Conservation (phyloP, 148 eudicot genomes). For the Rheum nobile region DNA sequence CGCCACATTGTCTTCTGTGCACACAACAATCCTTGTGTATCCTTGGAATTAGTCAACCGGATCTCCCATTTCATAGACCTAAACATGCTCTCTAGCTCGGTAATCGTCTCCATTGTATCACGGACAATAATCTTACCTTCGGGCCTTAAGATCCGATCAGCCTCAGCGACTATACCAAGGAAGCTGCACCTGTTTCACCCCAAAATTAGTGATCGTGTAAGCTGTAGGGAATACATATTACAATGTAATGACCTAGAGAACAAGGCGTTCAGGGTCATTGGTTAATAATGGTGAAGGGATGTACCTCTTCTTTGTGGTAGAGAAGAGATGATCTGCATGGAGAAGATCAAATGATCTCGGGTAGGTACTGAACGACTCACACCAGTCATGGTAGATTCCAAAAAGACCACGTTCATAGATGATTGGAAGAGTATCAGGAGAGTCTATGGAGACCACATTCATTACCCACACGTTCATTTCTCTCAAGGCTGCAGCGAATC, state of each 20-base stretch:
- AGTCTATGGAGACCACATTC: constrained; percentile 56
- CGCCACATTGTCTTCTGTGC: constrained; percentile 49
- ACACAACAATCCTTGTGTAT: constrained; percentile 38
- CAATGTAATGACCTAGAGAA: neutral
- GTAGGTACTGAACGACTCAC: constrained; percentile 69
- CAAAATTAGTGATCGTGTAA: neutral
- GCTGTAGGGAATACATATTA: neutral
- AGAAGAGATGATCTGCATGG: constrained; percentile 71
- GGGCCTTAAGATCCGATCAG: constrained; percentile 48
- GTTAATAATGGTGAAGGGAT: too few relatives aligned
- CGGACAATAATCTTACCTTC: constrained; percentile 45
- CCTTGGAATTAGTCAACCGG: constrained; percentile 31
- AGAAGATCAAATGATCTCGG: constrained; percentile 72
- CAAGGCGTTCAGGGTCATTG: too few relatives aligned
- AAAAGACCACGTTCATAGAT: constrained; percentile 69
- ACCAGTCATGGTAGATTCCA: constrained; percentile 78
- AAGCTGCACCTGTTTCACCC: constrained; percentile 27
- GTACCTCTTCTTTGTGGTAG: constrained; percentile 42
- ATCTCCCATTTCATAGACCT: constrained; percentile 45
- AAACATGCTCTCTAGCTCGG: constrained; percentile 32
- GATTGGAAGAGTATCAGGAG: constrained; percentile 65
- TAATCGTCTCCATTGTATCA: constrained; percentile 24
- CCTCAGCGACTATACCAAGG: constrained; percentile 34
- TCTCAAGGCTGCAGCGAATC: constrained; percentile 70
- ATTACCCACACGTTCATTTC: constrained; percentile 66